Conservation (phyloP, 2,329 filamentous ascomycete species). For the Sarocladiaceae sp. region DNA sequence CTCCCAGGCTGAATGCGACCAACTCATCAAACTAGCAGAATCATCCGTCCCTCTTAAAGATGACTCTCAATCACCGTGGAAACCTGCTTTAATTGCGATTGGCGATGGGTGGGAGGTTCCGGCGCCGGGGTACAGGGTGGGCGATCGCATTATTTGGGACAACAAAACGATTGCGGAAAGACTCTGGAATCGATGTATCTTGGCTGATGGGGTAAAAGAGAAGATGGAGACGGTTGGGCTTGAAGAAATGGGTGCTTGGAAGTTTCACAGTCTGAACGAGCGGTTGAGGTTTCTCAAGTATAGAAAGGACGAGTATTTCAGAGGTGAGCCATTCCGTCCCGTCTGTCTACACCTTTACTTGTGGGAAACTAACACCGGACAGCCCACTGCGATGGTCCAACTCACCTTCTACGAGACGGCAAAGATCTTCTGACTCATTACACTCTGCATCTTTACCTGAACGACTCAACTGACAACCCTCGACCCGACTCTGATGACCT, state of each 20-base stretch:
- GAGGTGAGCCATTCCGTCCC: conserved; percentile 29
- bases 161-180: conserved; percentile 54
- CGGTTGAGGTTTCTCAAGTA: conserved; percentile 74
- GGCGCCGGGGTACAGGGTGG: conserved; percentile 55
- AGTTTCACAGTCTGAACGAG: conserved; percentile 59
- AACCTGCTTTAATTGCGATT: conserved; percentile 63
- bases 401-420: conserved; percentile 17
- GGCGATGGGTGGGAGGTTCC: conserved; percentile 57
- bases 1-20: conserved; percentile 50
- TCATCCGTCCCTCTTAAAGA: conserved; percentile 35
- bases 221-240: conserved; percentile 30
- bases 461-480: conserved; percentile 19
- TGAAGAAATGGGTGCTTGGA: conserved; percentile 28
- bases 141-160: conserved; percentile 77
- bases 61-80: conserved; percentile 44
- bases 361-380: not conserved
- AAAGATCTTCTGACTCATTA: conserved; percentile 41
- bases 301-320: conserved; percentile 67
- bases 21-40: conserved; percentile 48
- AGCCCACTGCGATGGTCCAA: not conserved
- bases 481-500: conserved; percentile 22
- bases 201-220: conserved; percentile 35
- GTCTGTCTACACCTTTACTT: not conserved
- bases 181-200: conserved; percentile 56
- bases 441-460: conserved; percentile 50